A percentile compares a stretch with the other conserved stretches of the same genome.
Evolutionary conservation across 345 rosid genomes (phyloP).

Genomic region (Isatis tinctoria): DNA sequence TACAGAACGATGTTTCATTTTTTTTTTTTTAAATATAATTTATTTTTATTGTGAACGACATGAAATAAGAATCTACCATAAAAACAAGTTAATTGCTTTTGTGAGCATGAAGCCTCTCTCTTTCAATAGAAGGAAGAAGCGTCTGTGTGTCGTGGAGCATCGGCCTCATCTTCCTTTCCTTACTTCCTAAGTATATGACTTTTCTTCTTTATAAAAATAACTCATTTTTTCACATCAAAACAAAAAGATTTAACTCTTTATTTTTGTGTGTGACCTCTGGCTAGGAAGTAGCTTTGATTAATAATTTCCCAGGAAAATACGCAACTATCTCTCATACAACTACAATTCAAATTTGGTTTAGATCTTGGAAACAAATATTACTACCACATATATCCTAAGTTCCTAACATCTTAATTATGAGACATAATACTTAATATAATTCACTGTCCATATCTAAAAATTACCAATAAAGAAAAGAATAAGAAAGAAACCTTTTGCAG

Average conservation of each 20-base stretch:
- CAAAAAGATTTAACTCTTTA: not conserved
- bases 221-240: too few relatives aligned
- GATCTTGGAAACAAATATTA: not conserved
- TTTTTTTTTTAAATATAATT: not conserved
- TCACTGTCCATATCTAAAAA: not conserved
- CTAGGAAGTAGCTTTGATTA: slow-evolving; percentile 2
- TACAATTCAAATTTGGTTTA: not conserved
- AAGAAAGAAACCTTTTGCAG: slow-evolving; percentile 13
- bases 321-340: not conserved
- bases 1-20: not conserved
- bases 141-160: slow-evolving; percentile 49
- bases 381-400: not conserved
- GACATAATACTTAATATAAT: not conserved
- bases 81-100: slow-evolving; percentile 42
- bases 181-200: slow-evolving; percentile 35
- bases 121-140: slow-evolving; percentile 29
- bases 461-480: not conserved
- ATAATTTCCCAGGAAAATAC: not conserved
- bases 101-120: slow-evolving; percentile 48
- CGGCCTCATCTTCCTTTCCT: slow-evolving; percentile 35
- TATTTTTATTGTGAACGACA: slow-evolving; percentile 20
- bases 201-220: too few relatives aligned
- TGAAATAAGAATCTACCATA: slow-evolving; percentile 25
- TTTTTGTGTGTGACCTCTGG: not conserved
- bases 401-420: not conserved